Evolutionary conservation across 257 asterid genomes (phyloP).

Genomic region (Nicotiana benthamiana): DNA sequence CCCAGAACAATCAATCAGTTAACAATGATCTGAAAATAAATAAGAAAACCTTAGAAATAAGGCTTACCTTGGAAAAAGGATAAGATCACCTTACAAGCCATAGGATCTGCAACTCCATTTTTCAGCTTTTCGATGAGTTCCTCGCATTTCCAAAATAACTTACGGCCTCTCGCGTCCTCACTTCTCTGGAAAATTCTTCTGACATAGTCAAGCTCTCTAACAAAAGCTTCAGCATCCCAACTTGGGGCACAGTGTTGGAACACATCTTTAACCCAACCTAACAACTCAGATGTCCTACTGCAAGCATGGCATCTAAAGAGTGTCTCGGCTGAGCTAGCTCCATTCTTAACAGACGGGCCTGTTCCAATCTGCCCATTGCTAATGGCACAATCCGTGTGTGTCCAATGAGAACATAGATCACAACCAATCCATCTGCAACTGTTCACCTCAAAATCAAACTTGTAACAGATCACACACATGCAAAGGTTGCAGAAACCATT

Average conservation of each 20-base stretch:
- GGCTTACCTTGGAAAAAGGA: constrained; percentile 76
- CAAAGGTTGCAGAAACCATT: constrained; percentile 97
- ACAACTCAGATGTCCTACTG: constrained; percentile 70
- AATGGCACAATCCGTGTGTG: constrained; percentile 96
- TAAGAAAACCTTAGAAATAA: background rate
- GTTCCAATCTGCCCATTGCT: constrained; percentile 69
- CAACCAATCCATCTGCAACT: constrained; percentile 97
- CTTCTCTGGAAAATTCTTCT: constrained; percentile 78
- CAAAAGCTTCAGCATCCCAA: constrained; percentile 86
- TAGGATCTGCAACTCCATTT: constrained; percentile 58
- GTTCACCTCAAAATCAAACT: constrained; percentile 91
- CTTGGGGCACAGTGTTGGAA: constrained; percentile 89
- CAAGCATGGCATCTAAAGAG: constrained; percentile 88
- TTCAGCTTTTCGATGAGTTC: constrained; percentile 71
- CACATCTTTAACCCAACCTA: constrained; percentile 96
- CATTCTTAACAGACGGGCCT: constrained; percentile 65
- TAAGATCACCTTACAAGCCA: constrained; percentile 56
- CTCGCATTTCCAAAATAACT: constrained; percentile 72
- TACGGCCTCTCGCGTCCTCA: constrained; percentile 74
- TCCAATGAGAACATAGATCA: constrained; percentile 94
- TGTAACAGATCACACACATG: constrained; percentile 91
- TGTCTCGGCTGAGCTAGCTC: constrained; percentile 65
- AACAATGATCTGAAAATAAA: background rate
- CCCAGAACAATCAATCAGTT: background rate
- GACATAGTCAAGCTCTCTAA: constrained; percentile 86